A percentile compares a stretch with the other conserved stretches of the same genome.
Evolutionary conservation across 306 rosid genomes (phyloP).

Genomic region (Carpinus viminea): DNA sequence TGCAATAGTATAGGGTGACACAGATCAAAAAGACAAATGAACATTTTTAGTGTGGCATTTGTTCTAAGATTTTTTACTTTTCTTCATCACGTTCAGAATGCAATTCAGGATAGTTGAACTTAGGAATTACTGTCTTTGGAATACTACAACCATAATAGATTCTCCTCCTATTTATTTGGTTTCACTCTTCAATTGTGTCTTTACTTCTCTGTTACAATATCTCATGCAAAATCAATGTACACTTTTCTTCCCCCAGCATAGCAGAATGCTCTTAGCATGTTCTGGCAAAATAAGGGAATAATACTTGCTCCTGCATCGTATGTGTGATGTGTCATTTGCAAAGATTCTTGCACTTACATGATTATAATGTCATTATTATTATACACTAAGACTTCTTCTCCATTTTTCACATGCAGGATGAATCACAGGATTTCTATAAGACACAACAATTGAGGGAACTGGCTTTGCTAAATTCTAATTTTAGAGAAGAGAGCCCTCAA

Average conservation of each 20-base stretch:
- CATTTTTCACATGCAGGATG: conserved; percentile 55
- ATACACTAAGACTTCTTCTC: not conserved
- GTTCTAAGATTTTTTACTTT: not conserved
- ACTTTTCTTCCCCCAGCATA: not conserved
- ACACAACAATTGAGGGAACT: conserved; percentile 64
- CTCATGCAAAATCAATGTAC: not conserved
- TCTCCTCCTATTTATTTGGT: not conserved
- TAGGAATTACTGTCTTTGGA: not conserved
- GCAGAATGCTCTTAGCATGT: not conserved
- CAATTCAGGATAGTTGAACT: not conserved
- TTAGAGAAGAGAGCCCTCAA: conserved; percentile 62
- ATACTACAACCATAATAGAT: not conserved
- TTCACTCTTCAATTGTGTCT: conserved; percentile 6
- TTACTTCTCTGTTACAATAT: conserved; percentile 1
- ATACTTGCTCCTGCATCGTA: not conserved
- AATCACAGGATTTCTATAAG: conserved; percentile 73
- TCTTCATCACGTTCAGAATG: not conserved
- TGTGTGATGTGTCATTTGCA: not conserved
- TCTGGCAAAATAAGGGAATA: not conserved
- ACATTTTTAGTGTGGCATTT: conserved; percentile 1
- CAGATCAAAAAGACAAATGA: not conserved
- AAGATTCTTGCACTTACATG: not conserved
- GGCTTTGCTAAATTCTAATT: conserved; percentile 56
- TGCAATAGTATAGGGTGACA: not conserved
- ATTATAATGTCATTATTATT: not conserved